A percentile compares a stretch with the other conserved stretches of the same genome.
phyloP scores from a whole-genome alignment of 176 grass and related monocot species.

The Microstegium vimineum region DNA sequence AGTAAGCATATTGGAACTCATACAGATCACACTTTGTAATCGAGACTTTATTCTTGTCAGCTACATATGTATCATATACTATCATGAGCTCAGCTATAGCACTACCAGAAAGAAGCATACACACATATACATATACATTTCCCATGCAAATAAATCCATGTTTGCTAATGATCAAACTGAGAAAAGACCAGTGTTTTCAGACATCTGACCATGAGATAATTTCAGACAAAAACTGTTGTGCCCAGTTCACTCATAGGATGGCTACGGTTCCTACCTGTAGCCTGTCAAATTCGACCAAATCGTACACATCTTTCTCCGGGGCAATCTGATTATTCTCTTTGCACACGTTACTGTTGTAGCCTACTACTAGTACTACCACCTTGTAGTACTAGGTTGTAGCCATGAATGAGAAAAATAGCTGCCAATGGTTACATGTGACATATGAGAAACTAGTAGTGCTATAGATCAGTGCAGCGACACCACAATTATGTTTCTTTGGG shows the following conservation, averaged over 20 bases:
- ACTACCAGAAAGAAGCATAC: too few species aligned
- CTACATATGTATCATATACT: too few species aligned
- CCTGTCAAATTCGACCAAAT: constrained; percentile 26
- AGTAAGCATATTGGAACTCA: too few species aligned
- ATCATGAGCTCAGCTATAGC: too few species aligned
- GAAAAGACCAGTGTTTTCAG: not conserved
- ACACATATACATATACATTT: too few species aligned
- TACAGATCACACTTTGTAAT: too few species aligned
- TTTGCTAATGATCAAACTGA: not conserved
- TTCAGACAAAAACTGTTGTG: not conserved
- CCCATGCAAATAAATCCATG: not conserved
- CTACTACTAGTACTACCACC: too few species aligned
- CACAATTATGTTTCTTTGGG: too few species aligned
- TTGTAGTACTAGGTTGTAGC: not conserved
- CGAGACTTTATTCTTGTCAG: too few species aligned
- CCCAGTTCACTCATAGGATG: not conserved
- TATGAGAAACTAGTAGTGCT: not conserved
- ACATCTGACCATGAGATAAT: not conserved
- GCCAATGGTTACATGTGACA: not conserved
- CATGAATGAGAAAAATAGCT: not conserved
- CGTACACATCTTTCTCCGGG: not conserved
- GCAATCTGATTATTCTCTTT: not conserved
- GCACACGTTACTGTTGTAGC: not conserved
- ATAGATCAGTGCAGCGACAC: not conserved
- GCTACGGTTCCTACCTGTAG: not conserved